Evolutionary conservation across 73 alveolate species (phyloP), one percentile per base, ranked within the genome.

Genomic region (Paramecium octaurelia): DNA sequence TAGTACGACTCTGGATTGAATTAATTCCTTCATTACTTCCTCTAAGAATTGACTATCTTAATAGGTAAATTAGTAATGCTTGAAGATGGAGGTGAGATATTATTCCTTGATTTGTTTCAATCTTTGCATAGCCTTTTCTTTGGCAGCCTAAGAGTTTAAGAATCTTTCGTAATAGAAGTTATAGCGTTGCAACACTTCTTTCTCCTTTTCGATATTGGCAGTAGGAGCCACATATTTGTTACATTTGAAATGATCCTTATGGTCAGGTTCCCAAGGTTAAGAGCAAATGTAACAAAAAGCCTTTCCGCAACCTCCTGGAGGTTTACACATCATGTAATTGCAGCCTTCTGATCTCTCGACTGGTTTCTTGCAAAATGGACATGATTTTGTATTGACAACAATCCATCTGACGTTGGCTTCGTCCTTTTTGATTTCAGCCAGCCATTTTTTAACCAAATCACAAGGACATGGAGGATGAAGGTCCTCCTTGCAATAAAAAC

Each of bases 241-340:
- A 23, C 96, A 93, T 80, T 83, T 83, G 85, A 93, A 93, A 93
- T 93, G 96, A 91, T 93, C 96, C 12, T 93, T 84, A 75, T 92
- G 71, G 91, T 93, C 95, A 43, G 91, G 86, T 8, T 71, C 92
- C 97, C 97, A 95, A 76, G 95, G 96, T 27, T 93, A 59, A 54
- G 86, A 93, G 54, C 97, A 95, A 12, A 95, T 95, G 89, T 93
- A 95, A 58, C 97, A 95, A 93, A 95, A 95, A 12, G 97, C 92
- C 38, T 95, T 92, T 14, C 96, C 95, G 83, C 96, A 95, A 8
- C 96, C 96, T 46, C 96, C 93, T 23, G 93, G 96, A 40, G 92
- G 86, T 34, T 84, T 58, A 85, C 97, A 95, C n/a, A 93, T 50
- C 96, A 95, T 95, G 58, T 93, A 95, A 88, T 95, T 95, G 36